These are phyloP conservation scores for Melaleuca quinquenervia DNA, from an alignment of 345 rosid species.

Conservation along the genomic window DNA sequence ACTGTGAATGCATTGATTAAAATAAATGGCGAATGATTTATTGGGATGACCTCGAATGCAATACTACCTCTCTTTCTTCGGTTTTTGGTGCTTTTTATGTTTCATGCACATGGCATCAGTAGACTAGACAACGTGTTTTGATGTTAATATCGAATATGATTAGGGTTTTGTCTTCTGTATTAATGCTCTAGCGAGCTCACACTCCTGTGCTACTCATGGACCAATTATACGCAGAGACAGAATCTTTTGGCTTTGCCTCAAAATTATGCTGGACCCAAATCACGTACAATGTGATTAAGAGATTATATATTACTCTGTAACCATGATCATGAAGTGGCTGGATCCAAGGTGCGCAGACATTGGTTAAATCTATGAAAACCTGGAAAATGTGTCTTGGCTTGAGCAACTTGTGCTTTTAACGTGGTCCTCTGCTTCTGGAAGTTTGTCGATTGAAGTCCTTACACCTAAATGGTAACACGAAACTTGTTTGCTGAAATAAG, in stretches of 20 bases:
- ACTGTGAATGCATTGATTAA: background rate
- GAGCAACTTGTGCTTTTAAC: background rate
- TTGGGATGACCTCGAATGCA: background rate
- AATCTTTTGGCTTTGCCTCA: background rate
- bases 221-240: background rate
- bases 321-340: background rate
- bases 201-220: background rate
- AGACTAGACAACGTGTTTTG: background rate
- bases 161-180: background rate
- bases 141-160: background rate
- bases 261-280: background rate
- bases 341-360: background rate
- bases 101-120: background rate
- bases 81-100: background rate
- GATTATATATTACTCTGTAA: background rate
- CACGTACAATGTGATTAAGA: background rate
- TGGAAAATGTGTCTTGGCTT: background rate
- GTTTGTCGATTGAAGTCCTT: background rate
- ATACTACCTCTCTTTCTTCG: background rate
- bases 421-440: background rate
- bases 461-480: background rate
- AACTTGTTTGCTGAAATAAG: background rate
- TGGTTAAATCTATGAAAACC: background rate
- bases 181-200: background rate
- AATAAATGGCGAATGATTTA: background rate